Base-by-base conservation (phyloP, 495 filamentous ascomycete genomes). In the Cladorrhinum samala region DNA sequence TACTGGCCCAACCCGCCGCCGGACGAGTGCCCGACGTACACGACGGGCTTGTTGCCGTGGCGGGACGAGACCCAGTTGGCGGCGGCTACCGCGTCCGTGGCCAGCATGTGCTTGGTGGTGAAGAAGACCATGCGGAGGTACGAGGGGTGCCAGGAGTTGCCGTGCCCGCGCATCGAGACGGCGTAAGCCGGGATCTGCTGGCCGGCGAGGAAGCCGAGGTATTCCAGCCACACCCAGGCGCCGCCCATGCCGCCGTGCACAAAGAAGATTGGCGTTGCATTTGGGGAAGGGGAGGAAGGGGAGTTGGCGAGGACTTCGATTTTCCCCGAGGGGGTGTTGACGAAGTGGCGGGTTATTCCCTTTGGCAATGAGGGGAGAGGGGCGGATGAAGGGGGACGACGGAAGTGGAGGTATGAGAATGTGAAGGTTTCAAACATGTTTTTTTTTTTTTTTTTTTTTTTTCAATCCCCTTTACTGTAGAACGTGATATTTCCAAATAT, bases 121-220 rank as follows among this genome's bases (percentile, higher is more conserved):
- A 37, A 52, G 37, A 65, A 72, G 16, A 69, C 60, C 66, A 71
- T 67, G n/a, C 63, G 49, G 19, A 68, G 46, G 50, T 65, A 74
- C 2, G 61, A 59, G 0, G 73, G 77, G 40, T 70, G 59, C 68
- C 74, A 74, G 57, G 73, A 77, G 37, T 57, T 63, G 13, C 77
- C 78, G 58, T 80, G 78, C 2, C 76, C 77, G 9, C 76, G 66
- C 41, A 72, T 55, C 1, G 70, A 76, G n/a, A 80, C 33, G 13
- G 76, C 74, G 51, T 79, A 79, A 59, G 72, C 74, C 1, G 69
- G 63, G 53, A 71, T 65, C 21, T 68, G 67, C 14, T 56, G 60
- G 19, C 50, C 46, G 0, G 72, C 59, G 42, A 79, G 71, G 52
- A 59, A 76, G 0, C 56, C 54, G 46, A 81, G 61, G 51, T 74